Conservation (phyloP, 2,329 filamentous ascomycete species). For the Beauveria sp. region DNA sequence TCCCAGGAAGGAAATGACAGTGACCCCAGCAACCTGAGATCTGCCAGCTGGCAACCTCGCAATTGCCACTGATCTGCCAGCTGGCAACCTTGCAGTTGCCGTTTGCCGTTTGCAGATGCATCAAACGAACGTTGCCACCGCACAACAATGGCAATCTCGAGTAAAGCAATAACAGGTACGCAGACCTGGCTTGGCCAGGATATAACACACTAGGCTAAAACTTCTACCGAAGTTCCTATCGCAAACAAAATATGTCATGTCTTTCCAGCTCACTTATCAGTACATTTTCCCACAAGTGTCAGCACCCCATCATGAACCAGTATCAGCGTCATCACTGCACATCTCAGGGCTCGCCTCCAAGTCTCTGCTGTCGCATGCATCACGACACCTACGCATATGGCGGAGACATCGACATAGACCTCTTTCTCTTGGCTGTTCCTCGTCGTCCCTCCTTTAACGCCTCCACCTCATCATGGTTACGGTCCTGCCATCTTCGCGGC, state of each 20-base stretch:
- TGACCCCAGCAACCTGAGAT: too few relatives aligned
- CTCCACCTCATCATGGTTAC: not conserved
- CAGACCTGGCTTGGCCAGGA: too few relatives aligned
- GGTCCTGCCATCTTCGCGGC: not conserved
- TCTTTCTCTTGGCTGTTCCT: not conserved
- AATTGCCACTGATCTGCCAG: not conserved
- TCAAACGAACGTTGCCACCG: not conserved
- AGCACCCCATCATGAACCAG: too few relatives aligned
- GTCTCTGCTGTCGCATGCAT: too few relatives aligned
- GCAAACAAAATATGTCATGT: too few relatives aligned
- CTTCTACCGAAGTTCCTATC: too few relatives aligned
- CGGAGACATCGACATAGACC: not conserved
- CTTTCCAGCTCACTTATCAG: too few relatives aligned
- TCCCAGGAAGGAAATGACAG: not conserved
- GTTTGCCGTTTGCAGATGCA: not conserved
- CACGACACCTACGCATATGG: not conserved
- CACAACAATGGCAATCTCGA: not conserved
- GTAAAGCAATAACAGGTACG: too few relatives aligned
- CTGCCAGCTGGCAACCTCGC: not conserved
- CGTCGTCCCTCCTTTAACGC: not conserved
- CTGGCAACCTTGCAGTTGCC: not conserved
- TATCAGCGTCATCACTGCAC: not conserved
- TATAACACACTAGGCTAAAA: too few relatives aligned
- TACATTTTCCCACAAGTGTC: too few relatives aligned
- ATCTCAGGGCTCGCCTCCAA: not conserved